Base-by-base conservation (phyloP, 345 rosid species). In the Clausena lansium region DNA sequence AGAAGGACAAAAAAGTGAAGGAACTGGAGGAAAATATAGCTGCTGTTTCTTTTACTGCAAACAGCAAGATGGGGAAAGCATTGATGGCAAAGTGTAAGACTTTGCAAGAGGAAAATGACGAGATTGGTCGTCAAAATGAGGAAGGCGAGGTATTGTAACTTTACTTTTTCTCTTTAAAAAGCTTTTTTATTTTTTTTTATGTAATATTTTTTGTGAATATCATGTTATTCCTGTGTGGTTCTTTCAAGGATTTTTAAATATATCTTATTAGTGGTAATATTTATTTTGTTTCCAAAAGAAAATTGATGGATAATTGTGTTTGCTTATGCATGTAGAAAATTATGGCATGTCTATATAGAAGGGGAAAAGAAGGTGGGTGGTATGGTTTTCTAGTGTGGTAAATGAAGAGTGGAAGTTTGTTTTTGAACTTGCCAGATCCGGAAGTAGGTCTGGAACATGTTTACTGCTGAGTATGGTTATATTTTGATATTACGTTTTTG, bases 81-180 rank as follows among this genome's bases (percentile, higher is more conserved):
- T 90, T 97, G 80, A 90, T 97, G 97, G 93, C 94, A 22, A 97
- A 97, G 81, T 94, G 98, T 78, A 90, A 88, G 83, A 94, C 99
- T 62, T 79, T 93, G 81, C 95, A 88, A 81, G 99, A 94, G 84
- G 99, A 97, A 89, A 97, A 97, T 77, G 98, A 94, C 80, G 99
- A 97, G 86, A 93, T 97, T 78, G 99, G 98, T 75, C 88, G 86
- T 78, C 97, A 92, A 87, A 97, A 97, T 72, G 87, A 96, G 60
- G 99, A 94, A 86, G 99, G 99, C 83, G 93, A 92, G 97, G 98
- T 94, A 83, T 39, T 64, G 71, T 35, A 32, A n/a, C 67, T 69
- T 22, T 60, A n/a, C 32, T 66, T 28, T 27, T 33, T 22, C 7
- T 27, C 38, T 36, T 19, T 36, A 7, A 24, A 22, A 35, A 65